phyloP scores from a whole-genome alignment of 352 stramenopile genomes.

The Aphanomyces astaci region DNA sequence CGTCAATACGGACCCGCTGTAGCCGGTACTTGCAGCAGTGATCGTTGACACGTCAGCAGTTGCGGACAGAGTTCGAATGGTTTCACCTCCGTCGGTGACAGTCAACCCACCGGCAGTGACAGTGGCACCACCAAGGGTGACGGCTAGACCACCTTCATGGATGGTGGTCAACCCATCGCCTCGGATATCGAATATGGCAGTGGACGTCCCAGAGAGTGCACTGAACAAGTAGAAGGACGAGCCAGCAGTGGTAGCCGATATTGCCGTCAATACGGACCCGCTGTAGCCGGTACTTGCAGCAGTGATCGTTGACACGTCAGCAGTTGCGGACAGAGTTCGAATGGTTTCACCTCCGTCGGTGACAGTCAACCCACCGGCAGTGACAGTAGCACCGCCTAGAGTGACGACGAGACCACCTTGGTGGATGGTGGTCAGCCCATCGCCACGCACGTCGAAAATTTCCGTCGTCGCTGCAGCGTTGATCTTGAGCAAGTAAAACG shows the following conservation, averaged over 20 bases:
- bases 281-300: neutral
- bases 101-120: constrained; percentile 36
- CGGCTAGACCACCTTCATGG: constrained; percentile 30
- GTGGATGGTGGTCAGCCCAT: constrained; percentile 34
- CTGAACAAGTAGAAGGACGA: constrained; percentile 45
- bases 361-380: constrained; percentile 31
- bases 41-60: constrained; percentile 28
- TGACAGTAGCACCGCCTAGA: constrained; percentile 35
- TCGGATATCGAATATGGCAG: constrained; percentile 37
- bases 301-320: neutral
- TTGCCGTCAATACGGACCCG: neutral
- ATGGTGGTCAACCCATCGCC: constrained; percentile 46
- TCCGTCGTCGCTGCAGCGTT: neutral
- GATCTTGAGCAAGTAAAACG: constrained; percentile 24
- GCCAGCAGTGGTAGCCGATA: constrained; percentile 22
- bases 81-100: constrained; percentile 33
- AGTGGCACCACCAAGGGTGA: constrained; percentile 35
- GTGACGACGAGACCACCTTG: constrained; percentile 31
- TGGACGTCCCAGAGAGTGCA: constrained; percentile 22
- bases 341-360: constrained; percentile 28
- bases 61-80: constrained; percentile 25
- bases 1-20: constrained; percentile 27
- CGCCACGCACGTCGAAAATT: constrained; percentile 29
- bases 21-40: constrained; percentile 25
- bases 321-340: neutral